These are phyloP conservation scores for Rheum nobile DNA, from an alignment of 148 eudicot genomes.

Conservation along the genomic window DNA sequence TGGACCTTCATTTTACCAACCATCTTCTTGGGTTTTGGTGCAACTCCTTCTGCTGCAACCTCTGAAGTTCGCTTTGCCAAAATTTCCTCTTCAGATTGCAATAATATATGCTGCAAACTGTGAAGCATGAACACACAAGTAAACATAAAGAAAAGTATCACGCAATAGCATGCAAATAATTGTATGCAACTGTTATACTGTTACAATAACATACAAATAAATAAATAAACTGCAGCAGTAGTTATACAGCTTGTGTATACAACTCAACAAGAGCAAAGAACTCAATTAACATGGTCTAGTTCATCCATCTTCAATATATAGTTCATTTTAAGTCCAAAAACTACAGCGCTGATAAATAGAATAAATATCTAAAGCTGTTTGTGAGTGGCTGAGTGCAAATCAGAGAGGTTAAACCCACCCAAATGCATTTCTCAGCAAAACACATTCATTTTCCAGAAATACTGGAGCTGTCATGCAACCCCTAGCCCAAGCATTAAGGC, in stretches of 20 bases:
- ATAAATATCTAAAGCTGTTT: background rate
- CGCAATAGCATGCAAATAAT: background rate
- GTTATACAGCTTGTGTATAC: background rate
- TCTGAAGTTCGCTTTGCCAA: constrained; percentile 51
- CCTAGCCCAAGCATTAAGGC: constrained; percentile 98
- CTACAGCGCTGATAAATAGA: background rate
- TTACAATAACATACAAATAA: background rate
- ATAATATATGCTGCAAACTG: constrained; percentile 64
- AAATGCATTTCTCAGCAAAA: constrained; percentile 62
- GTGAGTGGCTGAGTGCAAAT: background rate
- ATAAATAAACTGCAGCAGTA: background rate
- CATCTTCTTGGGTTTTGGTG: constrained; percentile 73
- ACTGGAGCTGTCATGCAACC: constrained; percentile 87
- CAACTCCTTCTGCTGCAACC: constrained; percentile 40
- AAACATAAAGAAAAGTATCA: background rate
- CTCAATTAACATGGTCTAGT: background rate
- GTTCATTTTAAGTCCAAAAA: background rate
- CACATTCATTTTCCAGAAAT: constrained; percentile 88
- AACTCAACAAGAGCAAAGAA: background rate
- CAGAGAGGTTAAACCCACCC: constrained; percentile 38
- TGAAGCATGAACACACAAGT: constrained; percentile 6
- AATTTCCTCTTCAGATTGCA: constrained; percentile 83
- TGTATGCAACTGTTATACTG: background rate
- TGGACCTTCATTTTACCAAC: constrained; percentile 91
- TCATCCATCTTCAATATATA: background rate